phyloP scores from a whole-genome alignment of 495 filamentous ascomycete species.

The Darksidea phi region DNA sequence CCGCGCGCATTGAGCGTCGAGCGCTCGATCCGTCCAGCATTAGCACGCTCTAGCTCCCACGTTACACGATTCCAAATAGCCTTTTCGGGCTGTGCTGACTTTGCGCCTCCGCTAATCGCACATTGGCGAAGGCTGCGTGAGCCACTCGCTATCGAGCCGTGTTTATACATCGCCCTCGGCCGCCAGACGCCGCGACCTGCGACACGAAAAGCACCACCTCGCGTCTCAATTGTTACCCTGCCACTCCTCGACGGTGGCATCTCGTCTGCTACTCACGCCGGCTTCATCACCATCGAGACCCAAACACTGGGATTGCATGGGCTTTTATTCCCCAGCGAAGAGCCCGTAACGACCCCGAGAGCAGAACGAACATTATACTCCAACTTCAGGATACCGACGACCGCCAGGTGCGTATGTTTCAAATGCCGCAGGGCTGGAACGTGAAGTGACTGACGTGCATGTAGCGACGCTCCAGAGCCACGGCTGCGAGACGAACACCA shows the following conservation, averaged over 20 bases:
- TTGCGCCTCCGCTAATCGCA: conserved; percentile 11
- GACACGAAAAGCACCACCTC: conserved; percentile 27
- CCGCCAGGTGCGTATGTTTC: conserved; percentile 3
- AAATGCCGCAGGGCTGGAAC: background rate
- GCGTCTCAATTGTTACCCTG: conserved; percentile 18
- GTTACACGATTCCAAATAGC: conserved; percentile 36
- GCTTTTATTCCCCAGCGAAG: no score
- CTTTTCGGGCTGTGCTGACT: conserved; percentile 30
- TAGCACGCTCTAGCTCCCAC: conserved; percentile 5
- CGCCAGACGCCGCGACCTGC: conserved; percentile 13
- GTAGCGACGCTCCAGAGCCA: background rate
- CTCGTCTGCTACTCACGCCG: background rate
- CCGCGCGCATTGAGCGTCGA: conserved; percentile 5
- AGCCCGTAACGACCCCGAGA: no score
- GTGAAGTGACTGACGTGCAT: conserved; percentile 1
- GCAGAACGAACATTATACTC: no score
- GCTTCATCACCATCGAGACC: background rate
- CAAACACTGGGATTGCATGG: no score
- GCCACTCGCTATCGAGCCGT: background rate
- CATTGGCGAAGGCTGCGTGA: background rate
- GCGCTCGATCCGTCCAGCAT: conserved; percentile 4
- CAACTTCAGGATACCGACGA: no score
- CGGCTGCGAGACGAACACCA: conserved; percentile 1
- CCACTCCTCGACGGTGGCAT: background rate
- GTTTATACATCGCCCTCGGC: background rate